phyloP scores from a whole-genome alignment of 768 basidiomycete genomes.

The Termitomyces sp. region DNA sequence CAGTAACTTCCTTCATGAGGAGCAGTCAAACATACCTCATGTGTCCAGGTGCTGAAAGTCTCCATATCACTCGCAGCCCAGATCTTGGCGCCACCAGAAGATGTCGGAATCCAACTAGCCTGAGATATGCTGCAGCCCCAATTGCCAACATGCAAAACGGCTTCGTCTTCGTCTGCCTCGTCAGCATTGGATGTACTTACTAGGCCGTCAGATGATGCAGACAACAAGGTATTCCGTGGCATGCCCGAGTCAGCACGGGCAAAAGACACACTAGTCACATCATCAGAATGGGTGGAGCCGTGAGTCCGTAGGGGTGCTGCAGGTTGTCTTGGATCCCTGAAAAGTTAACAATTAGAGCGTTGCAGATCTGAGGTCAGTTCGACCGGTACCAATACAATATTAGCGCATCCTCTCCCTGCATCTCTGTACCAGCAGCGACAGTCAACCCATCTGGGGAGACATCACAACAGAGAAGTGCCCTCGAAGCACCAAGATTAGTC shows the following conservation, averaged over 20 bases:
- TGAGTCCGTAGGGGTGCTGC: conserved; percentile 68
- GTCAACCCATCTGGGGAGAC: conserved; percentile 64
- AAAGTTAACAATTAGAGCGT: neutral
- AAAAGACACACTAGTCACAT: conserved; percentile 75
- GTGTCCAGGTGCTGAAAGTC: conserved; percentile 81
- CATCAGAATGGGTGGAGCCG: conserved; percentile 87
- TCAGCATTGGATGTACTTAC: conserved; percentile 64
- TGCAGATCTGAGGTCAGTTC: neutral
- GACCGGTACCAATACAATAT: conserved; percentile 73
- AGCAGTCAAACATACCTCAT: conserved; percentile 42
- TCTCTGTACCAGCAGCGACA: conserved; percentile 79
- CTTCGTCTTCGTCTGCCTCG: conserved; percentile 87
- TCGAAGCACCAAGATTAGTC: conserved; percentile 37
- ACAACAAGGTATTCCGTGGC: conserved; percentile 47
- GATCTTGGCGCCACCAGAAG: conserved; percentile 32
- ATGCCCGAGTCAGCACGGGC: conserved; percentile 21
- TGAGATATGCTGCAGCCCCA: conserved; percentile 81
- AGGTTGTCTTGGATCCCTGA: conserved; percentile 84
- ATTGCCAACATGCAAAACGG: conserved; percentile 74
- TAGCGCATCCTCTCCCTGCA: conserved; percentile 75
- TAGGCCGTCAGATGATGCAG: conserved; percentile 82
- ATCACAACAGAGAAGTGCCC: conserved; percentile 61
- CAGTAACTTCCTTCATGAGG: neutral
- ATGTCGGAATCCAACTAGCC: conserved; percentile 55
- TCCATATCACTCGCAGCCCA: conserved; percentile 97